Base-by-base conservation (phyloP, 2,329 filamentous ascomycete species). In the Cryphonectria radicalis region DNA sequence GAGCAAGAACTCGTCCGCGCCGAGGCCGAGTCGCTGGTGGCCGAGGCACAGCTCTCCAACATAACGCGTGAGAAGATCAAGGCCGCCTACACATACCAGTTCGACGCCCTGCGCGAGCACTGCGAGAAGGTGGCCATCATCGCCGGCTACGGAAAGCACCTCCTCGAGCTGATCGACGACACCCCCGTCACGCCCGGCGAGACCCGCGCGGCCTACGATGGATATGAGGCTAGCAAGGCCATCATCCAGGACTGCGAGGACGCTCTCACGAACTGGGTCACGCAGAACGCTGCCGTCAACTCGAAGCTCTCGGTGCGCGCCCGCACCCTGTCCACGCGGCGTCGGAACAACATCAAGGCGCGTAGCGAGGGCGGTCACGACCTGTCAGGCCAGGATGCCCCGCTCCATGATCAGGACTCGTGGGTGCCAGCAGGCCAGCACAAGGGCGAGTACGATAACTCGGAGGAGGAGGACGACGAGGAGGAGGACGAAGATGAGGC, bases 201-300 rank as follows among this genome's bases (percentile, higher is more conserved):
- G 87, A 98, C 95, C 28, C 93, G 96, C 74, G 90, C 93, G 68
- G 95, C 96, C 0, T 99, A 99, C 79, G 96, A 99, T 79, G 96
- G 96, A 74, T 99, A 99, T 80, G 96, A 99, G 82, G 95, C 95
- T 74, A 97, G 93, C 88, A 98, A 98, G 85, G 95, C 93, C 74
- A 98, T 99, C 83, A 98, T 99, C 79, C 96, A 99, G 84, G 96
- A 99, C 83, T 99, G 96, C 82, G 96, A 99, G 84, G 95, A 98
- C 80, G 89, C 96, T 1, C 90, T 99, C 73, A 98, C 94, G 81
- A 98, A 97, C 86, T 99, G 96, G 96, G 94, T 98, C 55, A 89
- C 90, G 71, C 91, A 94, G 78, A 96, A 97, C 79, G 95, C 96
- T 7, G 91, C 93, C 63, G 94, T 99, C 76, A 92, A 88, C 70